These are phyloP conservation scores for Leersia perrieri DNA, from an alignment of 176 grass and related monocot species.

Conservation along the genomic window DNA sequence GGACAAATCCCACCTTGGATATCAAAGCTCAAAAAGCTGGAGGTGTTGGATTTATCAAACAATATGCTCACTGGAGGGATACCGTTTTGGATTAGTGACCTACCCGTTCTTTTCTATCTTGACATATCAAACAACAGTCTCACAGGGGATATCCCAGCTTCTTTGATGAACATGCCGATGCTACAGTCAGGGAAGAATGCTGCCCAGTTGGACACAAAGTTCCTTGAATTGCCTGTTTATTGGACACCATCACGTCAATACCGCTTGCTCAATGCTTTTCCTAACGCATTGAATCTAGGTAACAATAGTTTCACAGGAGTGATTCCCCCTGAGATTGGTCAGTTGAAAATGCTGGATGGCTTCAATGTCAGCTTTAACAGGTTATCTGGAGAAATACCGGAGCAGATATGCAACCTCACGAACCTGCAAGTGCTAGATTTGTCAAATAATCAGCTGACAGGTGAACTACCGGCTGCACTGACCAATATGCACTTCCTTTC, in stretches of 20 bases:
- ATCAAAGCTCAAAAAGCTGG: conserved; percentile 54
- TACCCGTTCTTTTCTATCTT: conserved; percentile 62
- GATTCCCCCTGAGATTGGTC: conserved; percentile 56
- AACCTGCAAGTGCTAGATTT: conserved; percentile 53
- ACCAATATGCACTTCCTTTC: conserved; percentile 57
- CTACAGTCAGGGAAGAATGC: conserved; percentile 42
- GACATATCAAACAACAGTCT: conserved; percentile 61
- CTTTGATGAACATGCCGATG: conserved; percentile 52
- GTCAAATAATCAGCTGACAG: conserved; percentile 60
- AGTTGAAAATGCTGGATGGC: conserved; percentile 45
- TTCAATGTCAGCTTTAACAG: conserved; percentile 58
- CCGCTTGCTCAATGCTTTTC: conserved; percentile 59
- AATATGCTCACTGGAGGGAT: conserved; percentile 62
- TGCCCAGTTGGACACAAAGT: conserved; percentile 46
- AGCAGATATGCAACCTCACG: conserved; percentile 53
- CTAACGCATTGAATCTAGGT: conserved; percentile 36
- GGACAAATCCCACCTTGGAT: conserved; percentile 70
- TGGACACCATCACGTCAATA: conserved; percentile 52
- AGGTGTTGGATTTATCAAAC: conserved; percentile 60
- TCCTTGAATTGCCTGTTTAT: conserved; percentile 68
- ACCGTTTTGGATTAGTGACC: conserved; percentile 55
- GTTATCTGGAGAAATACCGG: conserved; percentile 59
- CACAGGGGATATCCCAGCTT: conserved; percentile 51
- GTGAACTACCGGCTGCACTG: conserved; percentile 46
- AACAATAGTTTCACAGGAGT: conserved; percentile 48